These are phyloP conservation scores for Micractinium conductrix DNA, from an alignment of 139 green algal genomes.

Conservation along the genomic window DNA sequence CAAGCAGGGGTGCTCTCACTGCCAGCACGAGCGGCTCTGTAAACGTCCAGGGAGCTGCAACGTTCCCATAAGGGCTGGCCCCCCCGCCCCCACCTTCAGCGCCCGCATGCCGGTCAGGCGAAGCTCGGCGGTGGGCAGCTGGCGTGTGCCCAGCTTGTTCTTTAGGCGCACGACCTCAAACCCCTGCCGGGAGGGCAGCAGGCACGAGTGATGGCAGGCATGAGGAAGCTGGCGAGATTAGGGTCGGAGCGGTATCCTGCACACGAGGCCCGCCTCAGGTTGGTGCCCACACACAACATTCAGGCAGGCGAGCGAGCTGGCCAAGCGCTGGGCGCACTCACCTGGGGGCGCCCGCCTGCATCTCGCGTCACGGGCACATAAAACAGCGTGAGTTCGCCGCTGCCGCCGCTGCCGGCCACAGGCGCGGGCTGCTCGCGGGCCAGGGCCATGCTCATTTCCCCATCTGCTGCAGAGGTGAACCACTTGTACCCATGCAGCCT, in stretches of 20 bases:
- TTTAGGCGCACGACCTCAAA: constrained; percentile 27
- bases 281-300: too few relatives aligned
- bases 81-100: not conserved
- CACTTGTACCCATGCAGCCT: constrained; percentile 39
- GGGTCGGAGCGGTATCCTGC: too few relatives aligned
- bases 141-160: constrained; percentile 30
- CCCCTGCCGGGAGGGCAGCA: not conserved
- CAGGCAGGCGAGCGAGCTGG: not conserved
- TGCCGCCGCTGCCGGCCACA: not conserved
- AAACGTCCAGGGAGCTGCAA: too few relatives aligned
- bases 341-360: constrained; percentile 6
- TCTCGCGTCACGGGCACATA: constrained; percentile 25
- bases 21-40: too few relatives aligned
- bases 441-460: constrained; percentile 26
- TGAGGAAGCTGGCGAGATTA: too few relatives aligned
- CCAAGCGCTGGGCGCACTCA: not conserved
- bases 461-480: constrained; percentile 41
- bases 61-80: too few relatives aligned
- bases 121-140: constrained; percentile 42
- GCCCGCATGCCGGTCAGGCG: constrained; percentile 12
- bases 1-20: too few relatives aligned
- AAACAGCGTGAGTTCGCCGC: not conserved
- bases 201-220: too few relatives aligned
- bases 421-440: constrained; percentile 5
- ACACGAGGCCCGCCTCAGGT: too few relatives aligned